Conservation (phyloP, 306 rosid genomes). For the Cicer arietinum region DNA sequence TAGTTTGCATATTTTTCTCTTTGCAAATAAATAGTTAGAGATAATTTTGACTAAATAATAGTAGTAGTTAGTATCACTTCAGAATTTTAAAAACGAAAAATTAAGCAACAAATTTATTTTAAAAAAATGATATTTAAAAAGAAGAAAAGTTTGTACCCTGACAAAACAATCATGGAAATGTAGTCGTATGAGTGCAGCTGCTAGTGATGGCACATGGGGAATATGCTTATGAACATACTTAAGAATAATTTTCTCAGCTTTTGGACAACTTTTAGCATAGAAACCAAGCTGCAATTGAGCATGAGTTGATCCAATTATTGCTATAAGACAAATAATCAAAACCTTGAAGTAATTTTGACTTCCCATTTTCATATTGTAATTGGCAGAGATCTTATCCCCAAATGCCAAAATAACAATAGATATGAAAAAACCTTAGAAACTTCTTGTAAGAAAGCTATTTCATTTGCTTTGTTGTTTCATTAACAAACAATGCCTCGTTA, state of each 20-base stretch:
- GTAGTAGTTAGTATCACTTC: no score
- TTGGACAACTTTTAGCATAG: slow-evolving; percentile 71
- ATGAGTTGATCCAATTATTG: slow-evolving; percentile 51
- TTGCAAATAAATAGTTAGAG: no score
- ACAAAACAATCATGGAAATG: slow-evolving; percentile 94
- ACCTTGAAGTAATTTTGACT: slow-evolving; percentile 36
- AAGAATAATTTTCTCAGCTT: slow-evolving; percentile 65
- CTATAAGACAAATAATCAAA: slow-evolving; percentile 52
- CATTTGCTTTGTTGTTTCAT: slow-evolving; percentile 1
- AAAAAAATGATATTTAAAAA: neutral
- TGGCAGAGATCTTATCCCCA: slow-evolving; percentile 9
- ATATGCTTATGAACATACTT: slow-evolving; percentile 64
- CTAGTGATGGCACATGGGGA: slow-evolving; percentile 70
- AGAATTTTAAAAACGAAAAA: neutral
- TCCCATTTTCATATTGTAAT: slow-evolving; percentile 48
- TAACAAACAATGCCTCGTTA: neutral
- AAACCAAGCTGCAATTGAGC: slow-evolving; percentile 65
- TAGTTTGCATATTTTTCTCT: no score
- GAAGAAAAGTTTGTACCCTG: slow-evolving; percentile 50
- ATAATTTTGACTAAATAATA: no score
- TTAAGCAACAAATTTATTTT: no score
- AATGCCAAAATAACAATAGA: slow-evolving; percentile 8
- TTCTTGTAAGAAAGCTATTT: slow-evolving; percentile 36
- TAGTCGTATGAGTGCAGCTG: slow-evolving; percentile 78
- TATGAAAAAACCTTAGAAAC: slow-evolving; percentile 6